Evolutionary conservation across 2,329 filamentous ascomycete species (phyloP), one percentile per base, ranked within the genome.

Genomic region (Paracamarosporium sp.): DNA sequence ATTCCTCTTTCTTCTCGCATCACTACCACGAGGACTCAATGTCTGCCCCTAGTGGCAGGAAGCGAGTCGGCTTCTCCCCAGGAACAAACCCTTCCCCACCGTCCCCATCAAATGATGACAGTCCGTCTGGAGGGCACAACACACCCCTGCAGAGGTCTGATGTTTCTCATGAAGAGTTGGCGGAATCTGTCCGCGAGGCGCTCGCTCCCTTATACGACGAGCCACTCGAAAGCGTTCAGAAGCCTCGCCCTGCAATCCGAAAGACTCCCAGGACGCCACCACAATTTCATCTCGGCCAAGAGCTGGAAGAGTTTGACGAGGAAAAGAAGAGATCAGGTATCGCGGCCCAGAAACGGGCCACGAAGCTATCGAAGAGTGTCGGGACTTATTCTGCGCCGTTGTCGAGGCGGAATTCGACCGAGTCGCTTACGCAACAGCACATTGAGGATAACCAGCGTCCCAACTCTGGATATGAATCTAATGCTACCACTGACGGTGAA

Each of bases 241-340:
- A 69, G 46, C 76, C 75, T 36, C 72, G 72, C 24, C 75, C 76
- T 38, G 75, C 74, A 6, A 78, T 78, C 22, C 68, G 74, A 24
- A 76, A 71, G 66, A 63, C 59, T 30, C 54, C 64, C 15, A 69
- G 69, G 20, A 74, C 72, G 13, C 68, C 73, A 11, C 68, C 71
- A n/a, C 67, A 74, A 56, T 70, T 76, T 41, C 64, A 64, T 45
- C 59, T 75, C 30, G 70, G 68, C 28, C 69, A 73, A 20, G 71
- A 78, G 28, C 63, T 68, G 15, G 71, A 75, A 40, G 70, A 76
- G 7, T 74, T 76, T 28, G 68, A 71, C 44, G 69, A 71, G 27
- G 66, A 69, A 22, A 76, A 76, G 55, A 67, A 68, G 47, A 63
- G 68, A 27, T 77, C 75, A 15, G 73, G 72, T 3, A 64, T 74